phyloP scores from a whole-genome alignment of 1,284 basidiomycete genomes.

The Cryptococcus depauperatus region DNA sequence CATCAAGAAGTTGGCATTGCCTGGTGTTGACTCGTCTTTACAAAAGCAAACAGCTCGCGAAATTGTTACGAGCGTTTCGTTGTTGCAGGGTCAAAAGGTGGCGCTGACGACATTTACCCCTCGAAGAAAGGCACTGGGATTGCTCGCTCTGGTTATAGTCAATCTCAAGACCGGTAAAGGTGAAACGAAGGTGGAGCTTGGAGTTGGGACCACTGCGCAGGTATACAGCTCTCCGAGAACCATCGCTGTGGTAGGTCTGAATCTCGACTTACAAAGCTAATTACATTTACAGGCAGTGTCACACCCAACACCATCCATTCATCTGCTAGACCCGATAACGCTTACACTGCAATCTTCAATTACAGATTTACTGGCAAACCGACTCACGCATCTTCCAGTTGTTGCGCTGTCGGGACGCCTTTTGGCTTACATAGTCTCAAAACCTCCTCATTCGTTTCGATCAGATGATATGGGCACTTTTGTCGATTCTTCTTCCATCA shows the following conservation, averaged over 20 bases:
- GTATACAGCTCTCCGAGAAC: conserved; percentile 16
- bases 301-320: conserved; percentile 25
- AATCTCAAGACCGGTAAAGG: conserved; percentile 20
- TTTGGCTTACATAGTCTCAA: conserved; percentile 24
- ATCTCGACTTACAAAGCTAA: not conserved
- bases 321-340: conserved; percentile 21
- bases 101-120: not conserved
- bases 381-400: conserved; percentile 20
- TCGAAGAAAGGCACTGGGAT: conserved; percentile 2
- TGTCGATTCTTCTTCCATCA: conserved; percentile 14
- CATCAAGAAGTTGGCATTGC: not conserved
- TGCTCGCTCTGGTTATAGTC: conserved; percentile 22
- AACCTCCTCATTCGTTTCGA: conserved; percentile 21
- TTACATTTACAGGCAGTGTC: conserved; percentile 17
- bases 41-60: not conserved
- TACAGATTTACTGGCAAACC: conserved; percentile 14
- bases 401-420: conserved; percentile 30
- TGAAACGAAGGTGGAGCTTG: conserved; percentile 26
- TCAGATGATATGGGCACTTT: conserved; percentile 31
- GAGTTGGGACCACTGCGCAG: conserved; percentile 16
- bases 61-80: conserved; percentile 5
- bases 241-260: conserved; percentile 27
- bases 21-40: not conserved
- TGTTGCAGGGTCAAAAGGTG: conserved; percentile 5
- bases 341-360: conserved; percentile 12